A percentile compares a stretch with the other conserved stretches of the same genome.
These are phyloP conservation scores for Ustilago trichophora DNA, from an alignment of 1,284 basidiomycete genomes.

Conservation along the genomic window DNA sequence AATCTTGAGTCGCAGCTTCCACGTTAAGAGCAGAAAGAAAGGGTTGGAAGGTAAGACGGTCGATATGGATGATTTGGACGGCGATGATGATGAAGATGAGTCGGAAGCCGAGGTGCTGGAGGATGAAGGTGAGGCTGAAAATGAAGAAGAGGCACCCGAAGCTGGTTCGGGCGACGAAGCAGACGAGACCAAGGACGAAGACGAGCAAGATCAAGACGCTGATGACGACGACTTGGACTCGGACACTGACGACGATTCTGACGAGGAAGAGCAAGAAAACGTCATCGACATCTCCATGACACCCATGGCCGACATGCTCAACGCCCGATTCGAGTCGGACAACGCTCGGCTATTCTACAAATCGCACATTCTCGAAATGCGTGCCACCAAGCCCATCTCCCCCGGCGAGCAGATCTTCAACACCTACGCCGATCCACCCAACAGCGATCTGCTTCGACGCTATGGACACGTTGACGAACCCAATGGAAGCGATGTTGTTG, in stretches of 20 bases:
- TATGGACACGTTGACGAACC: conserved; percentile 93
- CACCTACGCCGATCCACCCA: conserved; percentile 93
- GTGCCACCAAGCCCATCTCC: conserved; percentile 78
- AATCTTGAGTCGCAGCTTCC: conserved; percentile 90
- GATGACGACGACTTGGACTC: too few species aligned
- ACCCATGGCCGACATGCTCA: conserved; percentile 89
- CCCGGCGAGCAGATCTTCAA: conserved; percentile 89
- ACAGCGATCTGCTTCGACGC: conserved; percentile 89
- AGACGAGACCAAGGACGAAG: conserved; percentile 22
- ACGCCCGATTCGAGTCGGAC: conserved; percentile 61
- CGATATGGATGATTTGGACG: conserved; percentile 59
- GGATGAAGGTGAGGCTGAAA: conserved; percentile 43
- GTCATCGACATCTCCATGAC: conserved; percentile 87
- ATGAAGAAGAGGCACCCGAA: conserved; percentile 5
- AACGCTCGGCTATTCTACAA: conserved; percentile 82
- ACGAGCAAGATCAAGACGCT: conserved; percentile 22
- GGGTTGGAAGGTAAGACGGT: conserved; percentile 40
- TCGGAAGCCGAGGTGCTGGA: conserved; percentile 47
- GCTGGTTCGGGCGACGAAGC: conserved; percentile 15
- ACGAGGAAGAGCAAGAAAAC: conserved; percentile 47
- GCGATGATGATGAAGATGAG: conserved; percentile 37
- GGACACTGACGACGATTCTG: conserved; percentile 22
- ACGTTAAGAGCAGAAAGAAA: conserved; percentile 69
- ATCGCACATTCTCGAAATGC: conserved; percentile 78
- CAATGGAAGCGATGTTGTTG: conserved; percentile 87